Evolutionary conservation across 495 filamentous ascomycete genomes (phyloP).

Genomic region (Apodospora peruviana): DNA sequence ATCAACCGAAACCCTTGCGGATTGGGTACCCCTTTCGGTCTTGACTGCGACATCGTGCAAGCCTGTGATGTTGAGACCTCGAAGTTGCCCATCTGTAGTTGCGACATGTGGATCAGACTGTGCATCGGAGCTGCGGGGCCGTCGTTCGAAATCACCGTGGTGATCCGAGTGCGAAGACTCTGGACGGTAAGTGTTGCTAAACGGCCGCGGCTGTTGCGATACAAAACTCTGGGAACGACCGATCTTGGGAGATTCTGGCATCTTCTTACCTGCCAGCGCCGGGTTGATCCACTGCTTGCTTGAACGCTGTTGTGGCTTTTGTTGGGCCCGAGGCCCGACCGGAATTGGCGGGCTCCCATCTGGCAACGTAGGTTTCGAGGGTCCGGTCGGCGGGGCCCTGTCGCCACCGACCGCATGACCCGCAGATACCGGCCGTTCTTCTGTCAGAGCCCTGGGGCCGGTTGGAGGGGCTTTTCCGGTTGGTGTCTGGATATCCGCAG

Average conservation of each 20-base stretch:
- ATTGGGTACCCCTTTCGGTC: slow-evolving; percentile 31
- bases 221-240: slow-evolving; percentile 38
- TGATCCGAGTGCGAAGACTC: slow-evolving; percentile 36
- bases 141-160: slow-evolving; percentile 32
- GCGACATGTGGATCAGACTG: slow-evolving; percentile 29
- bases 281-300: slow-evolving; percentile 63
- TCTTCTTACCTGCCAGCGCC: slow-evolving; percentile 34
- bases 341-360: slow-evolving; percentile 53
- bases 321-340: slow-evolving; percentile 49
- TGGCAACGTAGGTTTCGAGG: slow-evolving; percentile 43
- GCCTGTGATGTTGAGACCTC: slow-evolving; percentile 26
- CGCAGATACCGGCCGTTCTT: slow-evolving; percentile 38
- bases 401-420: slow-evolving; percentile 26
- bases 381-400: slow-evolving; percentile 35
- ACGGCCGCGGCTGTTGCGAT: slow-evolving; percentile 34
- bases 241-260: slow-evolving; percentile 40
- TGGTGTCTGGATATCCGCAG: slow-evolving; percentile 31
- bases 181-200: slow-evolving; percentile 20
- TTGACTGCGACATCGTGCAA: slow-evolving; percentile 28
- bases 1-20: slow-evolving; percentile 32
- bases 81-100: slow-evolving; percentile 24
- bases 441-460: slow-evolving; percentile 43
- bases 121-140: slow-evolving; percentile 42
- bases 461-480: slow-evolving; percentile 46
- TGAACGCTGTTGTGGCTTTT: slow-evolving; percentile 34